Conservation (phyloP, 257 asterid genomes). For the Verbena officinalis region DNA sequence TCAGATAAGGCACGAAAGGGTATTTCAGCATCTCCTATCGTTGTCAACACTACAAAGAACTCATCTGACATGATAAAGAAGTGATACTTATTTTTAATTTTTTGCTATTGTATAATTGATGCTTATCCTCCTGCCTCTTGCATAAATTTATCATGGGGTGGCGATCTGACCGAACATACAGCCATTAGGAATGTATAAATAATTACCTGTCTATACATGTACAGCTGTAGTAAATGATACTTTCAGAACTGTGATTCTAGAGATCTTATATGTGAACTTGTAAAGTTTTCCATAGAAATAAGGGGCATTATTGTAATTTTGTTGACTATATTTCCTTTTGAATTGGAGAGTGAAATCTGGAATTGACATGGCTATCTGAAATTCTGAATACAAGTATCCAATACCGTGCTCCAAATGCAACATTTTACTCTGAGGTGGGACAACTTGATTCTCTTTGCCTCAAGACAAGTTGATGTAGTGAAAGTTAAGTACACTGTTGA, state of each 20-base stretch:
- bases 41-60: conserved; percentile 37
- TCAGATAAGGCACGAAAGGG: conserved; percentile 35
- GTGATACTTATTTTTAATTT: conserved; percentile 12
- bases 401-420: not conserved
- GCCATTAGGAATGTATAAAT: not conserved
- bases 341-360: no score
- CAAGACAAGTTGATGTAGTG: not conserved
- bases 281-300: not conserved
- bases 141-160: not conserved
- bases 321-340: not conserved
- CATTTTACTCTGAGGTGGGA: not conserved
- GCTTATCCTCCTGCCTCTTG: not conserved
- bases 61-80: conserved; percentile 41
- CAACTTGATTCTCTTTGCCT: not conserved
- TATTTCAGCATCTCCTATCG: conserved; percentile 37
- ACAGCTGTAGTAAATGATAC: not conserved
- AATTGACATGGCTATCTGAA: not conserved
- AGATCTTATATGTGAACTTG: not conserved
- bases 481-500: not conserved
- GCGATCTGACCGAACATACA: not conserved
- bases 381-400: not conserved
- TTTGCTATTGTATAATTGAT: not conserved
- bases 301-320: not conserved
- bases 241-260: not conserved
- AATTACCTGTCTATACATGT: not conserved